These are phyloP conservation scores for Ehretia macrophylla DNA, from an alignment of 257 asterid genomes.

Conservation along the genomic window DNA sequence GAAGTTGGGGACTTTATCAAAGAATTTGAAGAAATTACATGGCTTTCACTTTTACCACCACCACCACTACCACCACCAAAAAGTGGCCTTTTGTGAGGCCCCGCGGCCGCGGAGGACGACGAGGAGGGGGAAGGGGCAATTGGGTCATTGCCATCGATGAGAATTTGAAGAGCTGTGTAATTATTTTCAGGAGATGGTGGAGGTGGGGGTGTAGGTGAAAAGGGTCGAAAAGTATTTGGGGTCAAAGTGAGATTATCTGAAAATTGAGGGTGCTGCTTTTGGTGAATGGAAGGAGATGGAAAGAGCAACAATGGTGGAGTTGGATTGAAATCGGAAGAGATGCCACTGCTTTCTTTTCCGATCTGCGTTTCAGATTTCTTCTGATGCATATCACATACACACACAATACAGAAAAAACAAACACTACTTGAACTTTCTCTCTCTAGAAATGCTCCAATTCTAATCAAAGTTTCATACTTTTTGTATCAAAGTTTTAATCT, in stretches of 20 bases:
- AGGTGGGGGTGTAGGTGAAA: slow-evolving; percentile 26
- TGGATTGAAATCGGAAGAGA: slow-evolving; percentile 97
- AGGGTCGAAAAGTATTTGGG: slow-evolving; percentile 9
- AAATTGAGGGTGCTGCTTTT: slow-evolving; percentile 51
- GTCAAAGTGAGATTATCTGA: slow-evolving; percentile 19
- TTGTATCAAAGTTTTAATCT: too few relatives aligned
- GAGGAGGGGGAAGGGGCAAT: slow-evolving; percentile 32
- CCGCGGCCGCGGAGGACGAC: slow-evolving; percentile 23
- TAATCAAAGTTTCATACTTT: too few relatives aligned
- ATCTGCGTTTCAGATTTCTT: slow-evolving; percentile 94
- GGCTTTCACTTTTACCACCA: slow-evolving; percentile 32
- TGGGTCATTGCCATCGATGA: slow-evolving; percentile 51
- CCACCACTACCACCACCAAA: slow-evolving; percentile 7
- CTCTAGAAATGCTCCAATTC: background rate
- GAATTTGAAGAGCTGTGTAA: slow-evolving; percentile 39
- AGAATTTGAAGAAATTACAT: slow-evolving; percentile 16
- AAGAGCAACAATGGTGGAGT: slow-evolving; percentile 46
- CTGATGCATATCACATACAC: slow-evolving; percentile 83
- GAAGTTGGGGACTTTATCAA: slow-evolving; percentile 54
- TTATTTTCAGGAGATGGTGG: background rate
- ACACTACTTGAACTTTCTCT: background rate
- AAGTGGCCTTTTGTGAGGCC: slow-evolving; percentile 47
- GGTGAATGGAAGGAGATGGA: slow-evolving; percentile 32
- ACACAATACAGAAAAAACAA: background rate
- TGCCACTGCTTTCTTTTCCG: slow-evolving; percentile 98